Base-by-base conservation (phyloP, 139 green algal species). In the Closterium sp. region DNA sequence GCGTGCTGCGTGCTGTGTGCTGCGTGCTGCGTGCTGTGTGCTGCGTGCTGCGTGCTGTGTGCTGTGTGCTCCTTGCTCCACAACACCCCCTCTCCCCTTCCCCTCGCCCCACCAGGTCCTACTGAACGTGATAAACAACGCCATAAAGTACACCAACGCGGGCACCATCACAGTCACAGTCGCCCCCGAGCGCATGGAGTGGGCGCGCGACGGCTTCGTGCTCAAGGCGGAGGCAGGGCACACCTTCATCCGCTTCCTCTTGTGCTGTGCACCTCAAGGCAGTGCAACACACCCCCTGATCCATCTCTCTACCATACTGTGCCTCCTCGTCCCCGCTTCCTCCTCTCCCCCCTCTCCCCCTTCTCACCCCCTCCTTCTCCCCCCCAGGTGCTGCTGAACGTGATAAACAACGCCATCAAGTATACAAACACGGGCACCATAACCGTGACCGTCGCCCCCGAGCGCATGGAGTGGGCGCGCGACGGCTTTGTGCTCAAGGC, bases 401-500 rank as follows among this genome's bases (percentile, higher is more conserved):
- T 70, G 88, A 30, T 93, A 6, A 34, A 85, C 31, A 93, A 93
- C 45, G 31, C 90, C 27, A 90, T 93, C 19, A 38, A 38, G 87
- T 50, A 34, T 4, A 93, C 90, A 6, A 70, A 50, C 62, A 93
- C 38, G 13, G 90, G 90, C 32, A 38, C 32, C 32, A 38, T 38
- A 2, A 38, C 32, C 32, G 32, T 38, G 32, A 38, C 32, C 32
- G 32, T 38, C 2, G 32, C 32, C 32, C 32, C 32, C 32, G 32
- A 93, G 90, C 88, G 87, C 32, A 89, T 89, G 90, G 85, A 89
- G 22, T 70, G 84, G 31, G 19, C 73, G 42, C 90, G 90, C 84
- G 90, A 93, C 90, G 79, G 85, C 90, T 93, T 31, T n/a, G 90
- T 90, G 30, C 90, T 93, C 29, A 90, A 93, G 85, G 90, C 85